These are phyloP conservation scores for Gracilaria caudata DNA, from an alignment of 23 red algal genomes.

Conservation along the genomic window DNA sequence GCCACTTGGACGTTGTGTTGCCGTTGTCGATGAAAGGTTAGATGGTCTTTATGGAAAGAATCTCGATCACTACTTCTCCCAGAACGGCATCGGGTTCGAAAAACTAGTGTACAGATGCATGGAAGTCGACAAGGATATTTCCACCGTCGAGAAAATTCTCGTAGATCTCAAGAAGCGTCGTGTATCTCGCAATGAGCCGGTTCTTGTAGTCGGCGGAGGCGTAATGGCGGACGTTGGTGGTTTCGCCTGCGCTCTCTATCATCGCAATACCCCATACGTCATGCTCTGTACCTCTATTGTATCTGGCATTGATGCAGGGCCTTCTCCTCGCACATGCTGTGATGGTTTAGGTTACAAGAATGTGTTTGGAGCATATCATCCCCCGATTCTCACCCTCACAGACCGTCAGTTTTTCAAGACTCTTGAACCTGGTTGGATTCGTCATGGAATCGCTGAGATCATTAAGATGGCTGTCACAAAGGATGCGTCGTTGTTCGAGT, in stretches of 20 bases:
- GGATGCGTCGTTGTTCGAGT: constrained; percentile 51
- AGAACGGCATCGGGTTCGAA: constrained; percentile 52
- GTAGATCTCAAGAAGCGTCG: constrained; percentile 62
- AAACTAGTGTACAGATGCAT: constrained; percentile 79
- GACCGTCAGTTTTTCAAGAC: constrained; percentile 77
- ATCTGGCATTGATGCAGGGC: constrained; percentile 78
- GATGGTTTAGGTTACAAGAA: constrained; percentile 85
- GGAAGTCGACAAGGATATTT: constrained; percentile 87
- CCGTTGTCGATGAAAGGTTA: constrained; percentile 67
- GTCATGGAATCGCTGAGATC: constrained; percentile 80
- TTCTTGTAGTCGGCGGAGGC: constrained; percentile 75
- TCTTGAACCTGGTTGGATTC: constrained; percentile 78
- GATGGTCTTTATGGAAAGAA: constrained; percentile 64
- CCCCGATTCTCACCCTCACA: constrained; percentile 72
- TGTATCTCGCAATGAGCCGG: constrained; percentile 77
- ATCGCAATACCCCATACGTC: constrained; percentile 79
- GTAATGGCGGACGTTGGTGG: constrained; percentile 78
- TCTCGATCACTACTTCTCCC: constrained; percentile 49
- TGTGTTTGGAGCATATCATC: constrained; percentile 81
- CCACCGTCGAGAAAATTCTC: constrained; percentile 74
- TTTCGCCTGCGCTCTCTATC: constrained; percentile 78
- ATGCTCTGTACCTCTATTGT: constrained; percentile 82
- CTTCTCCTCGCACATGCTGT: constrained; percentile 81
- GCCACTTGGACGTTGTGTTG: constrained; percentile 68
- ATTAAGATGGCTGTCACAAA: constrained; percentile 86